Evolutionary conservation across 2,329 filamentous ascomycete species (phyloP).

Genomic region (Knoxdaviesia capensis): DNA sequence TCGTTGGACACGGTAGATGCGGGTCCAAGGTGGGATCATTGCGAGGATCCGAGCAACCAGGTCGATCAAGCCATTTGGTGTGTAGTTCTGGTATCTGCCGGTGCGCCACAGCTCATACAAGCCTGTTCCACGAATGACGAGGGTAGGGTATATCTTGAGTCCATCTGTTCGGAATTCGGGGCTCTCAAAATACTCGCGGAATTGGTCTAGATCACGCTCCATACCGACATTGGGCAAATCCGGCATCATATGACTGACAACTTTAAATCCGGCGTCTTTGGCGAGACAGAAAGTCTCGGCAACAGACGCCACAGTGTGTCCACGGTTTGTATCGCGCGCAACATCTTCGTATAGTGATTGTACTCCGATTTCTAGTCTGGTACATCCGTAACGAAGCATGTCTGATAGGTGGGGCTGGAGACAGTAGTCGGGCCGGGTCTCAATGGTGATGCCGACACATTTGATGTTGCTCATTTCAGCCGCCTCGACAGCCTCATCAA

Average conservation of each 20-base stretch:
- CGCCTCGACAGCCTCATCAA: constrained; percentile 86
- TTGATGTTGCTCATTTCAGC: constrained; percentile 96
- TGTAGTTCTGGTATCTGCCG: constrained; percentile 95
- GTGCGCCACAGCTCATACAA: constrained; percentile 96
- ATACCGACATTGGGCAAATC: constrained; percentile 95
- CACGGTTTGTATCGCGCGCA: constrained; percentile 90
- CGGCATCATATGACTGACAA: constrained; percentile 99
- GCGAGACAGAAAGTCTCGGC: constrained; percentile 93
- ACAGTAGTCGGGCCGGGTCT: constrained; percentile 93
- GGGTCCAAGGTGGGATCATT: constrained; percentile 88
- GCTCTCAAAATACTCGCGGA: constrained; percentile 94
- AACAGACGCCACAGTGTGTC: constrained; percentile 86
- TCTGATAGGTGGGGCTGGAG: constrained; percentile 84
- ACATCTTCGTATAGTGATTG: constrained; percentile 97
- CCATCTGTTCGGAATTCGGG: constrained; percentile 92
- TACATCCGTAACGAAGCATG: constrained; percentile 97
- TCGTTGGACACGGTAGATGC: constrained; percentile 94
- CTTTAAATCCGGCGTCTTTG: constrained; percentile 97
- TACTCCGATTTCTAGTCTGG: constrained; percentile 80
- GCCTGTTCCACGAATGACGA: constrained; percentile 91
- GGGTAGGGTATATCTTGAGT: constrained; percentile 91
- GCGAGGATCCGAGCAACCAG: constrained; percentile 92
- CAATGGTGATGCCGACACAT: constrained; percentile 96
- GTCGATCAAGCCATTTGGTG: constrained; percentile 88
- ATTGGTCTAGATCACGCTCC: constrained; percentile 93